Evolutionary conservation across 306 rosid species (phyloP).

Genomic region (Inga oerstediana): DNA sequence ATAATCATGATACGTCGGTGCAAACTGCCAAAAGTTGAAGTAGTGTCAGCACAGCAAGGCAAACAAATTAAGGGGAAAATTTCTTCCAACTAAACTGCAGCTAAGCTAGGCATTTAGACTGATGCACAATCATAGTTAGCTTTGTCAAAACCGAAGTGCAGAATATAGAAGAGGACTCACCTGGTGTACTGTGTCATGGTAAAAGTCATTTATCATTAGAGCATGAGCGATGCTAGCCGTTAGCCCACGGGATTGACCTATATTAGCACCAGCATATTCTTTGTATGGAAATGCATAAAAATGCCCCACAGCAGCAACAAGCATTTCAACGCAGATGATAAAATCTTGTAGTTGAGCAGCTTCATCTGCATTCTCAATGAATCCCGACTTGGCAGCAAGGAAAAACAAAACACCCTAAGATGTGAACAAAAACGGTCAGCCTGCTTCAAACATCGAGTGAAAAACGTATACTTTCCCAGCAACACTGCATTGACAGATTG

Average conservation of each 20-base stretch:
- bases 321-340: slow-evolving; percentile 88
- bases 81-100: not conserved
- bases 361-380: slow-evolving; percentile 70
- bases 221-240: slow-evolving; percentile 88
- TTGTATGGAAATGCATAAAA: slow-evolving; percentile 92
- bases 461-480: slow-evolving; percentile 6
- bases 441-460: slow-evolving; percentile 3
- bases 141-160: not conserved
- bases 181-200: slow-evolving; percentile 96
- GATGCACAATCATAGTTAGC: not conserved
- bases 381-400: slow-evolving; percentile 84
- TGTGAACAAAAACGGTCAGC: slow-evolving; percentile 30
- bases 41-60: slow-evolving; percentile 21
- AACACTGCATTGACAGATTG: slow-evolving; percentile 12
- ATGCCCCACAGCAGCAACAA: slow-evolving; percentile 84
- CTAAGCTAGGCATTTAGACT: slow-evolving; percentile 1
- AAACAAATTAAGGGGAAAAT: slow-evolving; percentile 10
- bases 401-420: slow-evolving; percentile 84
- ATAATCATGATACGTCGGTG: slow-evolving; percentile 94
- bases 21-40: slow-evolving; percentile 59
- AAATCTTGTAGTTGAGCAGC: slow-evolving; percentile 82
- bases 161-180: slow-evolving; percentile 39
- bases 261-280: slow-evolving; percentile 91
- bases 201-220: slow-evolving; percentile 74
- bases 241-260: slow-evolving; percentile 68